Evolutionary conservation across 1,284 basidiomycete species (phyloP).

Genomic region (Fomitopsis palustris): DNA sequence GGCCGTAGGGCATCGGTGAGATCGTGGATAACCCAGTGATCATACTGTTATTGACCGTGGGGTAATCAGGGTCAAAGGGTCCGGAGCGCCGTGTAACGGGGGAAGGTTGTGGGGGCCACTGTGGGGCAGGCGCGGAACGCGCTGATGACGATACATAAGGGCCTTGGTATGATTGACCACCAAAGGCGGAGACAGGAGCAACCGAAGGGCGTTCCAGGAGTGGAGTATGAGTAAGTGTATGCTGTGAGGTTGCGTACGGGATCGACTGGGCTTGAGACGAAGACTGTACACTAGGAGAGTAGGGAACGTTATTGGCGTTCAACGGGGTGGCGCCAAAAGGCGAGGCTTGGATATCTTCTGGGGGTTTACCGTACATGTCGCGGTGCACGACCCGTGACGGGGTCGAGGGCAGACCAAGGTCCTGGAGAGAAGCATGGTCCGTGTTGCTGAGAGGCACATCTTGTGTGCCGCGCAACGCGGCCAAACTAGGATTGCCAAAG

Average conservation of each 20-base stretch:
- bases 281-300: slow-evolving; percentile 22
- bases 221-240: slow-evolving; percentile 18
- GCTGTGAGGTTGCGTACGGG: slow-evolving; percentile 22
- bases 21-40: slow-evolving; percentile 21
- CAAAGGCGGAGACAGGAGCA: slow-evolving; percentile 6
- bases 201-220: slow-evolving; percentile 22
- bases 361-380: slow-evolving; percentile 19
- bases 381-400: slow-evolving; percentile 20
- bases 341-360: slow-evolving; percentile 6
- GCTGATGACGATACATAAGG: slow-evolving; percentile 16
- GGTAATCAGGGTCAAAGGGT: slow-evolving; percentile 37
- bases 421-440: slow-evolving; percentile 16
- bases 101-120: slow-evolving; percentile 31
- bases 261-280: slow-evolving; percentile 29
- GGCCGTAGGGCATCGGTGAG: slow-evolving; percentile 23
- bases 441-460: slow-evolving; percentile 7
- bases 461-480: slow-evolving; percentile 7
- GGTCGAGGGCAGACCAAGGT: slow-evolving; percentile 12
- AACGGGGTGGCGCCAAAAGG: slow-evolving; percentile 13
- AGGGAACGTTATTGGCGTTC: slow-evolving; percentile 22
- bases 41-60: slow-evolving; percentile 24
- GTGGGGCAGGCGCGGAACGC: slow-evolving; percentile 23
- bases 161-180: slow-evolving; percentile 17
- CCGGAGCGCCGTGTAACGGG: slow-evolving; percentile 35
- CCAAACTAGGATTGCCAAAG: background rate